These are phyloP conservation scores for Hansfordia pulvinata DNA, from an alignment of 2,329 filamentous ascomycete genomes.

Conservation along the genomic window DNA sequence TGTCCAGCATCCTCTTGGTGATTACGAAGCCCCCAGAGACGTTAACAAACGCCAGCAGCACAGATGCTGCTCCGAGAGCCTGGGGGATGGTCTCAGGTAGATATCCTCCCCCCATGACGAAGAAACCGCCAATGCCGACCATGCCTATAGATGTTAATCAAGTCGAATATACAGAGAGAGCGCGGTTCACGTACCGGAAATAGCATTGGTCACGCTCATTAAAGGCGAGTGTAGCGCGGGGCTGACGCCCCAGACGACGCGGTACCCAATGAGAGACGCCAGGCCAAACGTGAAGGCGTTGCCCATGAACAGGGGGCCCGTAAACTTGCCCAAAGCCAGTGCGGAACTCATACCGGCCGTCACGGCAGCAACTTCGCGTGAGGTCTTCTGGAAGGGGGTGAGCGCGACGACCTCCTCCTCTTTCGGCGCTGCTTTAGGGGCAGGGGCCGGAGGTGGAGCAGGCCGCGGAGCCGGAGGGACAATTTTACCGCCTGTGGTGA, in stretches of 20 bases:
- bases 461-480: constrained; percentile 64
- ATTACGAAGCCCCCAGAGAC: constrained; percentile 83
- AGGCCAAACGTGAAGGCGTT: constrained; percentile 78
- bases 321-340: constrained; percentile 66
- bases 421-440: constrained; percentile 23
- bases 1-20: constrained; percentile 86
- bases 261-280: constrained; percentile 75
- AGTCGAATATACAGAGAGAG: not conserved
- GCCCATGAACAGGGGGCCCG: constrained; percentile 73
- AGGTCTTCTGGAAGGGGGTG: constrained; percentile 71
- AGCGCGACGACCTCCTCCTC: constrained; percentile 50
- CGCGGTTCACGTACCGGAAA: constrained; percentile 42
- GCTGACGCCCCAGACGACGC: constrained; percentile 75
- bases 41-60: constrained; percentile 77
- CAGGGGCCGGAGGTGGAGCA: constrained; percentile 37
- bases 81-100: constrained; percentile 69
- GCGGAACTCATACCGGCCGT: constrained; percentile 67
- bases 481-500: constrained; percentile 64
- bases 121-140: constrained; percentile 80
- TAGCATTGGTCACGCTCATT: constrained; percentile 90
- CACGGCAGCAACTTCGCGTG: constrained; percentile 60
- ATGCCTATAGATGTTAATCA: constrained; percentile 36
- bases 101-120: constrained; percentile 75
- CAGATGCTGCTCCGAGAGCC: constrained; percentile 62
- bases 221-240: constrained; percentile 78